Percentiles rank a stretch among this genome's conserved stretches.
phyloP scores from a whole-genome alignment of 345 rosid species.

The Citrus cavaleriei region DNA sequence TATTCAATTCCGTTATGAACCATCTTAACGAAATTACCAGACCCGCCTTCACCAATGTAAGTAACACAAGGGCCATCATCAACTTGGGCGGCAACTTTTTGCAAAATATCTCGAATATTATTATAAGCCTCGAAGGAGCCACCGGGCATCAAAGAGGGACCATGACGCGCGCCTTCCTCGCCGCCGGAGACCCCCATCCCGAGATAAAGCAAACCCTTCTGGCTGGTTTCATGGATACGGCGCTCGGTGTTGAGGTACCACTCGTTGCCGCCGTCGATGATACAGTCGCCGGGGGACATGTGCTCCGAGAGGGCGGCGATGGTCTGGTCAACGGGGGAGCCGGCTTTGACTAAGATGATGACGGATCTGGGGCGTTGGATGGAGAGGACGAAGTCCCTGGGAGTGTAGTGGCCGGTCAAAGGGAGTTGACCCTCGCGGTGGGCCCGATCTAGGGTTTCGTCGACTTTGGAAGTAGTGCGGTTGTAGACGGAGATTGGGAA shows the following conservation, averaged over 20 bases:
- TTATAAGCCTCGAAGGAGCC: conserved; percentile 77
- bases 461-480: conserved; percentile 83
- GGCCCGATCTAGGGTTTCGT: conserved; percentile 80
- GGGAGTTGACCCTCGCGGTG: conserved; percentile 68
- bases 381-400: conserved; percentile 91
- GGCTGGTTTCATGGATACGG: conserved; percentile 54
- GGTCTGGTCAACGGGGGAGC: conserved; percentile 91
- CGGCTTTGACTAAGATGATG: conserved; percentile 93
- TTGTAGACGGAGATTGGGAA: conserved; percentile 96
- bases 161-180: conserved; percentile 90
- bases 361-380: conserved; percentile 84
- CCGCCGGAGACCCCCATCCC: conserved; percentile 99
- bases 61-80: conserved; percentile 99
- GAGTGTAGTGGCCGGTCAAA: conserved; percentile 63
- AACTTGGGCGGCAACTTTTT: conserved; percentile 89
- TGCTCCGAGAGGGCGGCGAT: conserved; percentile 69
- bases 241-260: conserved; percentile 95
- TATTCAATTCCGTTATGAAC: conserved; percentile 98
- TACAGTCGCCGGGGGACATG: conserved; percentile 80
- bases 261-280: conserved; percentile 96
- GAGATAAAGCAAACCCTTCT: conserved; percentile 65
- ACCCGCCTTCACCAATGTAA: conserved; percentile 90
- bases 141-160: conserved; percentile 96
- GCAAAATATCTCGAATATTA: conserved; percentile 61
- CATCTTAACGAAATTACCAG: conserved; percentile 98